These are phyloP conservation scores for Gleditsia sinensis DNA, from an alignment of 306 rosid genomes.

Conservation along the genomic window DNA sequence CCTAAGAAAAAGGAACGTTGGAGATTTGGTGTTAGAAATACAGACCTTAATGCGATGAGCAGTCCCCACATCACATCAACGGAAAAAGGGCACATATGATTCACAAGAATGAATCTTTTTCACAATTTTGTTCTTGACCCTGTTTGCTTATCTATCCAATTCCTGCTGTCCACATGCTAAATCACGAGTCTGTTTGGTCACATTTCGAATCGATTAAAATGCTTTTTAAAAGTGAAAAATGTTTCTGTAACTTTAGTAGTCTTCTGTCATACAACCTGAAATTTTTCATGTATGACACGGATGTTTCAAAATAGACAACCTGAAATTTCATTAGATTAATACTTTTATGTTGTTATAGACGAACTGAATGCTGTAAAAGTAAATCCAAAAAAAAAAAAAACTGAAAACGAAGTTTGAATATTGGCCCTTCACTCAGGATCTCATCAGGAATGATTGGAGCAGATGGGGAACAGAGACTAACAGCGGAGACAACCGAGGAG, in stretches of 20 bases:
- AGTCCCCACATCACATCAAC: neutral
- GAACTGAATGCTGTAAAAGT: too few relatives aligned
- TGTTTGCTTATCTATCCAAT: neutral
- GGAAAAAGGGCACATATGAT: too few relatives aligned
- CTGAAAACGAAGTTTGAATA: too few relatives aligned
- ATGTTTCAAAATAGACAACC: too few relatives aligned
- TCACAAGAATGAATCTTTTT: too few relatives aligned
- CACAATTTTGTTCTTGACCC: too few relatives aligned
- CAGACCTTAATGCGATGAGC: neutral
- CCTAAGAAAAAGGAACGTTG: neutral
- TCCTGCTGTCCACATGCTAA: neutral
- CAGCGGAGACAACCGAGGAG: neutral
- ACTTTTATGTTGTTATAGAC: too few relatives aligned
- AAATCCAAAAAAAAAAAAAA: too few relatives aligned
- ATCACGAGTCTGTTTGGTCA: neutral
- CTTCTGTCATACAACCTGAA: too few relatives aligned
- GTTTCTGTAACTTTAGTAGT: neutral
- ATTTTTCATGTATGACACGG: too few relatives aligned
- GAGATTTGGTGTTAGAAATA: neutral
- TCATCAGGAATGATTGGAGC: constrained; percentile 35
- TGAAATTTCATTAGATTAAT: too few relatives aligned
- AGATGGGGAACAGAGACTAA: constrained; percentile 24
- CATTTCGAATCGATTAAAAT: neutral
- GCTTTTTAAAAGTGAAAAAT: neutral
- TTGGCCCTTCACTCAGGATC: constrained; percentile 26